Percentiles rank a stretch among this genome's conserved stretches.
These are phyloP conservation scores for Graphiopsis chlorocephala DNA, from an alignment of 2,329 filamentous ascomycete genomes.

Conservation along the genomic window DNA sequence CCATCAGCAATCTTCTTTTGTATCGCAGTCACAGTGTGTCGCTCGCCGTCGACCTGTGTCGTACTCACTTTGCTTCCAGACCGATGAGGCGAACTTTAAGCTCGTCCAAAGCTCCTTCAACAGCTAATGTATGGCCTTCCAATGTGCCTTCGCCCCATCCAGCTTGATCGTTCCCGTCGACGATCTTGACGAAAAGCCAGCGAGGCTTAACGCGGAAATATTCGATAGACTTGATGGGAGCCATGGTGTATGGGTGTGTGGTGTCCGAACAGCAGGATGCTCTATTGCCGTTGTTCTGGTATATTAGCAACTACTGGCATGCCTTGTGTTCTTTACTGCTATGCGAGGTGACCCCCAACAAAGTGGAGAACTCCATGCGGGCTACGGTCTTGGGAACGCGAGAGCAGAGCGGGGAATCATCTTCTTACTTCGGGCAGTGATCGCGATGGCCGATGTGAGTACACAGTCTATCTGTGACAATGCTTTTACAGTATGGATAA, in stretches of 20 bases:
- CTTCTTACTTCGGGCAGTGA: too few species aligned
- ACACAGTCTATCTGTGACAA: too few species aligned
- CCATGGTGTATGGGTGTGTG: conserved; percentile 46
- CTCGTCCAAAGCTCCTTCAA: conserved; percentile 69
- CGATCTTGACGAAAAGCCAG: conserved; percentile 75
- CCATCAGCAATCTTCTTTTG: conserved; percentile 14
- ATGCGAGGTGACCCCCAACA: neutral
- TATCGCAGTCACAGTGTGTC: neutral
- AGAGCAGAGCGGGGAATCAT: too few species aligned
- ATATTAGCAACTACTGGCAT: neutral
- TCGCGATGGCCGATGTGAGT: too few species aligned
- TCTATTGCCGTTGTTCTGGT: conserved; percentile 7
- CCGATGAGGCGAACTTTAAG: conserved; percentile 61
- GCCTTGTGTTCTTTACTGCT: neutral
- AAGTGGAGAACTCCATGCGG: neutral
- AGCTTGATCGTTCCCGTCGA: conserved; percentile 59
- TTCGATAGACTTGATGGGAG: conserved; percentile 62
- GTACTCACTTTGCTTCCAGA: conserved; percentile 58
- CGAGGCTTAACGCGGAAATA: conserved; percentile 70
- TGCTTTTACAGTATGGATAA: too few species aligned
- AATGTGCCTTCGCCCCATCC: conserved; percentile 76
- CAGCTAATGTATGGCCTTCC: conserved; percentile 68
- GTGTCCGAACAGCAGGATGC: neutral
- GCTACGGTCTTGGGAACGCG: neutral
- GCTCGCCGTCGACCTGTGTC: neutral